Percentiles rank a stretch among this genome's conserved stretches.
Conservation (phyloP, 2,329 filamentous ascomycete genomes). For the Apiospora aurea region DNA sequence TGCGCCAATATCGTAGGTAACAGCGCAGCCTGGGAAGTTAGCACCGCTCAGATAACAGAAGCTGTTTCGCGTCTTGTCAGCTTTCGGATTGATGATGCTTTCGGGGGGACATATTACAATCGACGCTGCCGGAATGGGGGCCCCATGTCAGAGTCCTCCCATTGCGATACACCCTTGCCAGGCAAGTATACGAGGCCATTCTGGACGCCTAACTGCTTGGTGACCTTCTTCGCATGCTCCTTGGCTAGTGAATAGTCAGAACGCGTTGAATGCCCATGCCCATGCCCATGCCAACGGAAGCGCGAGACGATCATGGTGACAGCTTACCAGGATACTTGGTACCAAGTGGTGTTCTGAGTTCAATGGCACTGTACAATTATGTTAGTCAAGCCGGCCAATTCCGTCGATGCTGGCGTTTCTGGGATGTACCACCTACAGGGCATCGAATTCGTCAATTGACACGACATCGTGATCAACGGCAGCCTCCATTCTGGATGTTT, state of each 20-base stretch:
- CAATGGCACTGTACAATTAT: constrained; percentile 44
- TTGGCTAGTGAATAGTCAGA: constrained; percentile 52
- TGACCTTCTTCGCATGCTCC: constrained; percentile 63
- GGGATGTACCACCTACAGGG: constrained; percentile 52
- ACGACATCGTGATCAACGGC: constrained; percentile 51
- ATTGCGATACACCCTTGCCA: constrained; percentile 57
- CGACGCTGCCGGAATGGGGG: constrained; percentile 63
- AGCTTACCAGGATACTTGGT: constrained; percentile 46
- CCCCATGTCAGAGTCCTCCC: constrained; percentile 65
- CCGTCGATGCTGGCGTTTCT: background rate
- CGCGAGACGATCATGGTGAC: background rate
- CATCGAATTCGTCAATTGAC: constrained; percentile 61
- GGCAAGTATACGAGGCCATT: constrained; percentile 64
- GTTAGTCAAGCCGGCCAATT: constrained; percentile 23
- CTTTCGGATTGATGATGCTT: background rate
- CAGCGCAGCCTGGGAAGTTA: constrained; percentile 60
- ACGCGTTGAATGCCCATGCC: background rate
- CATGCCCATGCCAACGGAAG: background rate
- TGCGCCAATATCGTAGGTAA: constrained; percentile 63
- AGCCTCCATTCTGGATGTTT: constrained; percentile 31
- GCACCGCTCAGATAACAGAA: constrained; percentile 66
- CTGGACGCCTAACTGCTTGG: constrained; percentile 54
- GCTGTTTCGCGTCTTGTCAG: constrained; percentile 43
- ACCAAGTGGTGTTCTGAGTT: constrained; percentile 43
- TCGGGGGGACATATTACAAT: constrained; percentile 53